These are phyloP conservation scores for Terfezia boudieri DNA, from an alignment of 495 filamentous ascomycete species.

Conservation along the genomic window DNA sequence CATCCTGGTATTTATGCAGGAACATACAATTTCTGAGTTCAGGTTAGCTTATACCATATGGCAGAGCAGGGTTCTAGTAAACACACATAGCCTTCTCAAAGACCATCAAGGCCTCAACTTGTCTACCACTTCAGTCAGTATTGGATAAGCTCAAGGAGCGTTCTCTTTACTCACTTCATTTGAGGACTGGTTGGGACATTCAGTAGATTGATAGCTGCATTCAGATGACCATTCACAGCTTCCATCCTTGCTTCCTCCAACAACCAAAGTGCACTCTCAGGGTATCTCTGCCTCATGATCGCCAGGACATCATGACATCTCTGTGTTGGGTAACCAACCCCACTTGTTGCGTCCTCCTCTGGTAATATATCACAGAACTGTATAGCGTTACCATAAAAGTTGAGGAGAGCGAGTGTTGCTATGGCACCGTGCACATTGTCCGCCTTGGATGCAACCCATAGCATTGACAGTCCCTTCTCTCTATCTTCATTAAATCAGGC, in stretches of 20 bases:
- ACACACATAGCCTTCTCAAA: slow-evolving; percentile 56
- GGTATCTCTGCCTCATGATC: slow-evolving; percentile 55
- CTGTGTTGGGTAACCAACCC: slow-evolving; percentile 49
- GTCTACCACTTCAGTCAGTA: slow-evolving; percentile 29
- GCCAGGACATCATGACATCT: slow-evolving; percentile 44
- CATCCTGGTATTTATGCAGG: slow-evolving; percentile 45
- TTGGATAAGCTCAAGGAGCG: too few species aligned
- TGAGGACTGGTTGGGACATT: slow-evolving; percentile 34
- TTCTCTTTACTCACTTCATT: slow-evolving; percentile 48
- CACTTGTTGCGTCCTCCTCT: slow-evolving; percentile 28
- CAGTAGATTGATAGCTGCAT: slow-evolving; percentile 44
- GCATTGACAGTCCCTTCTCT: slow-evolving; percentile 55
- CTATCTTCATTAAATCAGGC: slow-evolving; percentile 30
- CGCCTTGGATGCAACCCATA: slow-evolving; percentile 82
- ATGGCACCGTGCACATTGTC: slow-evolving; percentile 80
- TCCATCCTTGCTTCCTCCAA: slow-evolving; percentile 73
- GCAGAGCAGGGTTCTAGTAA: background rate
- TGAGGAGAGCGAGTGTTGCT: slow-evolving; percentile 55
- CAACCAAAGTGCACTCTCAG: slow-evolving; percentile 65
- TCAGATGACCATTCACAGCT: slow-evolving; percentile 41
- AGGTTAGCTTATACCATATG: too few species aligned
- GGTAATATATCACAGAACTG: slow-evolving; percentile 77
- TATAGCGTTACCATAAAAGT: slow-evolving; percentile 70
- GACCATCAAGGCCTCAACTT: slow-evolving; percentile 23
- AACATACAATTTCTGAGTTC: slow-evolving; percentile 39